Evolutionary conservation across 805 yeast species (phyloP).

Genomic region (Spathaspora arborariae): DNA sequence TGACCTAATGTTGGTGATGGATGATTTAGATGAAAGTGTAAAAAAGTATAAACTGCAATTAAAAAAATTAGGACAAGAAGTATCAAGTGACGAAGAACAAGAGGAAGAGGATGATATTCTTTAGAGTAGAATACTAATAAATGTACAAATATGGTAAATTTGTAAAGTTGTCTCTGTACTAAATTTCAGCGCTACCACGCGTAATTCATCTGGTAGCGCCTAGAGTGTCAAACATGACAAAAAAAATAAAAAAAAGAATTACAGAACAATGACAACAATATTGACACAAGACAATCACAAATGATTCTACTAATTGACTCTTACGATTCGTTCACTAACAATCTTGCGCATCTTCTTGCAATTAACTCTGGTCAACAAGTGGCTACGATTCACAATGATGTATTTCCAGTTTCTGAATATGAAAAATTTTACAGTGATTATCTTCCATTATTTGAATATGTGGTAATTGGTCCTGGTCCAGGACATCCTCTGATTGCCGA

Average conservation of each 20-base stretch:
- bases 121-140: background rate
- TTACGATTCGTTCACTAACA: slow-evolving; percentile 91
- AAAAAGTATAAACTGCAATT: slow-evolving; percentile 52
- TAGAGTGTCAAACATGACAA: background rate
- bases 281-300: background rate
- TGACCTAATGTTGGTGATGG: slow-evolving; percentile 70
- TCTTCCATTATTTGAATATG: slow-evolving; percentile 59
- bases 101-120: slow-evolving; percentile 52
- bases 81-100: slow-evolving; percentile 72
- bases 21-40: slow-evolving; percentile 71
- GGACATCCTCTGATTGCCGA: slow-evolving; percentile 67
- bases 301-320: slow-evolving; percentile 80
- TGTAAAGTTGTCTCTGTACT: background rate
- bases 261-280: background rate
- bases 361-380: slow-evolving; percentile 48
- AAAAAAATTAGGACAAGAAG: slow-evolving; percentile 50
- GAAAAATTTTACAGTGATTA: slow-evolving; percentile 34
- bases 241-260: background rate
- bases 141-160: background rate
- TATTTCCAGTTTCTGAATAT: slow-evolving; percentile 32
- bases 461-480: slow-evolving; percentile 96
- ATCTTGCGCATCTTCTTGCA: slow-evolving; percentile 61
- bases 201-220: no score
- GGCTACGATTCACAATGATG: slow-evolving; percentile 59
- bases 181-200: background rate